Base-by-base conservation (phyloP, 495 filamentous ascomycete genomes). In the Neurospora sp. region DNA sequence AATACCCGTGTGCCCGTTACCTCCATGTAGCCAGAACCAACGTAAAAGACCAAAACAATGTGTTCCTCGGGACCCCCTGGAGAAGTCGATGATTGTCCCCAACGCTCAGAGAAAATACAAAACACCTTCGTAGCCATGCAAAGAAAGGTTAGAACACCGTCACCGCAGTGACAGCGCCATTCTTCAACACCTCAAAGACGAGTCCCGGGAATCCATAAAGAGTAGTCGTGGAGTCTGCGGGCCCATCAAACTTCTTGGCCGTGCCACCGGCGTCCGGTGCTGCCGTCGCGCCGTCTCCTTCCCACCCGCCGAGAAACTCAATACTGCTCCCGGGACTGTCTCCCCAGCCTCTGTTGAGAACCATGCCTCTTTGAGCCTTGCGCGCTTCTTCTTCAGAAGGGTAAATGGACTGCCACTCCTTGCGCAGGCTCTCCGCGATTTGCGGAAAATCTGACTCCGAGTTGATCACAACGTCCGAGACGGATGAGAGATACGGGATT, bases 141-240 rank as follows among this genome's bases (percentile, higher is more conserved):
- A 18, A 18, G 35, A 59, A 35, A 1, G 27, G 14, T 6, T 65
- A 80, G 73, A 79, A 97, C 10, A 97, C 89, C n/a, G 94, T 98
- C 75, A 98, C 83, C 40, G 91, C 91, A 79, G 93, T 95, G 40
- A 99, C 93, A 53, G 89, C 90, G 4, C 91, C 93, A 78, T 96
- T 97, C 89, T 92, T 96, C 81, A 98, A 81, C 12, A 99, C 95
- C 82, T 99, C 96, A 82, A 98, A 98, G 22, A 97, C 86, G 77
- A 97, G 83, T 3, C 96, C 96, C 1, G 95, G 96, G 78, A 96
- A 98, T 12, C 94, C 94, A 85, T 93, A 98, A 16, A 99, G 81
- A 76, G 95, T 94, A 35, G 92, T 96, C 71, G 93, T 96, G 86
- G 80, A 93, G 76, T 88, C 88, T 75, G 90, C 90, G 61, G 83